phyloP scores from a whole-genome alignment of 2,329 filamentous ascomycete genomes.

The Trichoderma brevicompactum region DNA sequence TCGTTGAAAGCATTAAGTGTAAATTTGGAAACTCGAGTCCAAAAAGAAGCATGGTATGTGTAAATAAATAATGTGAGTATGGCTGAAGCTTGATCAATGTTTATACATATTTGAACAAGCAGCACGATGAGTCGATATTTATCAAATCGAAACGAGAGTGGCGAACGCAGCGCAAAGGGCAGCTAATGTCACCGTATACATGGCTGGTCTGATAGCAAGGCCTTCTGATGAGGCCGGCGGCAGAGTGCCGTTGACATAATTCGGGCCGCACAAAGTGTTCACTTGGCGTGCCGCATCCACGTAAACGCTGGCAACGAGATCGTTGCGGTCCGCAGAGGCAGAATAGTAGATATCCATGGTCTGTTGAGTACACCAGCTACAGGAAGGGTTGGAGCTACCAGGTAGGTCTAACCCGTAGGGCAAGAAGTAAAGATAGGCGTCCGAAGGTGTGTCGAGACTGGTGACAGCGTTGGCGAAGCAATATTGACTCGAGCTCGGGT shows the following conservation, averaged over 20 bases:
- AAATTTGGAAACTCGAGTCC: not conserved
- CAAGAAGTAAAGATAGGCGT: conserved; percentile 83
- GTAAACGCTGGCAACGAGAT: conserved; percentile 73
- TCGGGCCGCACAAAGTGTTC: conserved; percentile 65
- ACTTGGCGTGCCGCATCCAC: conserved; percentile 71
- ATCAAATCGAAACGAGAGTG: not conserved
- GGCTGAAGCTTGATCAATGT: not conserved
- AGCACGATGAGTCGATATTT: not conserved
- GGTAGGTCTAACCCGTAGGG: conserved; percentile 77
- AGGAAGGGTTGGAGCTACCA: conserved; percentile 69
- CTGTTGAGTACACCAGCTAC: conserved; percentile 73
- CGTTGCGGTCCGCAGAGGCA: conserved; percentile 66
- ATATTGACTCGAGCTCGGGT: conserved; percentile 69
- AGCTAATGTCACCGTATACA: conserved; percentile 30
- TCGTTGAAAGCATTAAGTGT: conserved; percentile 20
- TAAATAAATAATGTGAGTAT: not conserved
- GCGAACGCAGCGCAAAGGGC: conserved; percentile 25
- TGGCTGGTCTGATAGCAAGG: conserved; percentile 30
- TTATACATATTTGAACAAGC: not conserved
- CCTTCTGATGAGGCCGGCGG: conserved; percentile 42
- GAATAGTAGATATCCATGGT: conserved; percentile 82
- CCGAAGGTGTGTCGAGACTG: conserved; percentile 69
- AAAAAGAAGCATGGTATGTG: not conserved
- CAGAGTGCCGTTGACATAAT: conserved; percentile 62
- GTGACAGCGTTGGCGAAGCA: conserved; percentile 84